Evolutionary conservation across 2,329 filamentous ascomycete genomes (phyloP), one percentile per base, ranked within the genome.

Genomic region (Lachnellula suecica): DNA sequence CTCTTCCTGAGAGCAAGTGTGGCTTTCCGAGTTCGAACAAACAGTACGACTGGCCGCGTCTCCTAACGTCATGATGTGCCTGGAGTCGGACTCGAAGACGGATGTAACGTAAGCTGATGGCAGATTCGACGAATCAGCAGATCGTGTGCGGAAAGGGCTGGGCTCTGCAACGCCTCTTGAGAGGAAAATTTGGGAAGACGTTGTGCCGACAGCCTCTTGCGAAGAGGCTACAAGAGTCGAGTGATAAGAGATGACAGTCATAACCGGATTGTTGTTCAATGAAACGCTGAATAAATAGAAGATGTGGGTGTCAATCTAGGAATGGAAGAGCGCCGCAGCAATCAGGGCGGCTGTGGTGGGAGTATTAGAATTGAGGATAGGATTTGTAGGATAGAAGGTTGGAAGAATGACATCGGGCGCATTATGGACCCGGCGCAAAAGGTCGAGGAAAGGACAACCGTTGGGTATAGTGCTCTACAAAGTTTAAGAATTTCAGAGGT

Each of bases 161-260:
- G 68, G 66, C 25, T 63, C 67, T 38, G 74, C 73, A 53, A 76
- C 71, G 48, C 70, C 73, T 49, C 73, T 63, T 22, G 74, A 77
- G 45, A 77, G 67, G 49, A 74, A 66, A 31, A 77, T 76, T 53
- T 75, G 70, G 43, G 73, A 76, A 70, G 74, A 74, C 73, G 73
- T 76, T 24, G 59, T 73, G 59, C 56, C 52, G 56, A 47, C 47
- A 40, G 60, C 57, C 60, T 57, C 61, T 51, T 35, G 17, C 3
- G 25, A 31, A 58, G 61, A 59, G 58, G 55, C 60, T 35, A 53
- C 22, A 20, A 60, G 38, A 9, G 55, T 61, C 35, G 62, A 63
- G 38, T 60, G 58, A 43, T 63, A 64, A 35, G 54, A 53, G 34
- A 63, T 23, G 11, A 63, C 51, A 35, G 57, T 53, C 53, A 62